phyloP scores from a whole-genome alignment of 129 eudicot species.

The Tanacetum coccineum region DNA sequence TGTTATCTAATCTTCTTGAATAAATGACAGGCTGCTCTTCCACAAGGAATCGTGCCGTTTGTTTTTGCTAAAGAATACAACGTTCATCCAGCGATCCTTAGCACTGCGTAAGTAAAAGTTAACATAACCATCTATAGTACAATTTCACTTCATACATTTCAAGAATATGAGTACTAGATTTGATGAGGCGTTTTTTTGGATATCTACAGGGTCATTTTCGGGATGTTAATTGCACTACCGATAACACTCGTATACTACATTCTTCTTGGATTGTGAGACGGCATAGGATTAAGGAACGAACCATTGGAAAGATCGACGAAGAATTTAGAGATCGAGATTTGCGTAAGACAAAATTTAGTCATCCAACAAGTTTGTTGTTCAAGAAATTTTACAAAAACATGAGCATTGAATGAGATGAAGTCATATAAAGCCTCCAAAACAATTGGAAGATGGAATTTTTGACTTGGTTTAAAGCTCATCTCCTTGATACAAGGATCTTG shows the following conservation, averaged over 20 bases:
- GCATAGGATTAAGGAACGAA: background rate
- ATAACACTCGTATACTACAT: constrained; percentile 86
- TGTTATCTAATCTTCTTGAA: background rate
- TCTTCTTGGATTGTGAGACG: constrained; percentile 66
- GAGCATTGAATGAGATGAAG: constrained; percentile 17
- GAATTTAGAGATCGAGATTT: background rate
- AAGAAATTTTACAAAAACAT: constrained; percentile 12
- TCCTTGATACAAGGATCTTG: constrained; percentile 37
- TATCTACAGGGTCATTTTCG: constrained; percentile 76
- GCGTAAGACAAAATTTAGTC: constrained; percentile 16
- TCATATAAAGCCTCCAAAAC: constrained; percentile 26
- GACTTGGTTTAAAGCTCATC: constrained; percentile 20
- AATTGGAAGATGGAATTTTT: constrained; percentile 26
- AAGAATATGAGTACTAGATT: too few relatives aligned
- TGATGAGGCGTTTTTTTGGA: background rate
- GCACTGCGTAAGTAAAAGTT: constrained; percentile 69
- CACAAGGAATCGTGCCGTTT: constrained; percentile 98
- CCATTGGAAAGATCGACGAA: constrained; percentile 5
- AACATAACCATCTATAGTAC: background rate
- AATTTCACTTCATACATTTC: too few relatives aligned
- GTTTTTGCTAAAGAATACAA: constrained; percentile 95
- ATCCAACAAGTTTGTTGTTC: constrained; percentile 15
- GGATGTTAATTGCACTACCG: constrained; percentile 92
- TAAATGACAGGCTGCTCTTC: constrained; percentile 76
- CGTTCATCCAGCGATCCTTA: constrained; percentile 87